Evolutionary conservation across 148 eudicot genomes (phyloP).

Genomic region (Heliamphora exappendiculata): DNA sequence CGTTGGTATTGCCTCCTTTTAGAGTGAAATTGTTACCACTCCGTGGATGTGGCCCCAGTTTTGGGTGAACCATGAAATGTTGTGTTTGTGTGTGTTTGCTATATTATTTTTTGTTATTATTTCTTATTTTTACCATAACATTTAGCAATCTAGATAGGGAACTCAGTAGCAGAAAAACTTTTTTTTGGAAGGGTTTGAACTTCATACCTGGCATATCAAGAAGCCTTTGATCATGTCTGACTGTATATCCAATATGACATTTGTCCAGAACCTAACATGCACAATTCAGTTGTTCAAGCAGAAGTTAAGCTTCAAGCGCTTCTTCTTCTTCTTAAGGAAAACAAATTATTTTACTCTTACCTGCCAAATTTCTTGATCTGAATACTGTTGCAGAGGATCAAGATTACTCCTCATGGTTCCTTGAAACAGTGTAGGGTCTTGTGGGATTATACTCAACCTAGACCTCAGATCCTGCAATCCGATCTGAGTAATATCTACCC

Average conservation of each 20-base stretch:
- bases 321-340: neutral
- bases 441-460: slow-evolving; percentile 82
- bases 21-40: too few species aligned
- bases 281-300: neutral
- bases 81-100: too few species aligned
- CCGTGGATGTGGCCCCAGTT: too few species aligned
- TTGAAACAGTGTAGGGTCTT: slow-evolving; percentile 86
- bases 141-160: too few species aligned
- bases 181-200: neutral
- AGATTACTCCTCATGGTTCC: slow-evolving; percentile 76
- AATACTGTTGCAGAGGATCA: slow-evolving; percentile 62
- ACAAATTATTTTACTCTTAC: slow-evolving; percentile 21
- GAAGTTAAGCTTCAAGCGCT: slow-evolving; percentile 3
- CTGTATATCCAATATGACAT: slow-evolving; percentile 56
- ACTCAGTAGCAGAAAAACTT: neutral
- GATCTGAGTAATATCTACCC: slow-evolving; percentile 53
- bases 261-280: slow-evolving; percentile 54
- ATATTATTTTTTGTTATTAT: too few species aligned
- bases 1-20: too few species aligned
- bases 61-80: too few species aligned
- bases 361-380: slow-evolving; percentile 81
- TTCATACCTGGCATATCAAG: slow-evolving; percentile 76
- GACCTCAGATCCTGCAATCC: slow-evolving; percentile 82
- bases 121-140: too few species aligned
- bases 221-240: slow-evolving; percentile 50